These are phyloP conservation scores for Beta lomatogona DNA, from an alignment of 179 eudicot genomes.

Conservation along the genomic window DNA sequence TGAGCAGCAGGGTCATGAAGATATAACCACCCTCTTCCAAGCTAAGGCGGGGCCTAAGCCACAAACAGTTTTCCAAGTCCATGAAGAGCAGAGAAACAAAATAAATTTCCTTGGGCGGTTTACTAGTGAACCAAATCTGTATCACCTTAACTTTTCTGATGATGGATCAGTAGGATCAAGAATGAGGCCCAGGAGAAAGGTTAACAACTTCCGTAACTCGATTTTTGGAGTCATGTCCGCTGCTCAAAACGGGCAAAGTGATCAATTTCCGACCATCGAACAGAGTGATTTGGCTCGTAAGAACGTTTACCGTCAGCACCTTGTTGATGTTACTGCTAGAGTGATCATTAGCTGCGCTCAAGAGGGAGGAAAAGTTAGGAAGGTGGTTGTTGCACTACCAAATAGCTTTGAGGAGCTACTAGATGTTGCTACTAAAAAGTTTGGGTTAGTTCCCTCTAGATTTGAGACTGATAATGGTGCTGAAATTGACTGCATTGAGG, in stretches of 20 bases:
- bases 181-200: constrained; percentile 45
- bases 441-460: constrained; percentile 47
- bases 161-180: constrained; percentile 32
- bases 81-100: constrained; percentile 28
- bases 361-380: constrained; percentile 47
- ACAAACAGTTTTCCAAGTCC: constrained; percentile 23
- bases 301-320: background rate
- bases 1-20: constrained; percentile 76
- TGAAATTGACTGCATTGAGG: constrained; percentile 59
- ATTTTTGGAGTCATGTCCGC: constrained; percentile 74
- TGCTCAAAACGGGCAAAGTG: constrained; percentile 39
- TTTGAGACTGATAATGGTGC: constrained; percentile 63
- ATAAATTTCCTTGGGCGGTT: constrained; percentile 47
- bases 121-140: constrained; percentile 54
- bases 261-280: constrained; percentile 25
- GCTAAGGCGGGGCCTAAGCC: constrained; percentile 33
- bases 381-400: constrained; percentile 68
- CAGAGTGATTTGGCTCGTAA: background rate
- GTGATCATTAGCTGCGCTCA: constrained; percentile 59
- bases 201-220: constrained; percentile 59
- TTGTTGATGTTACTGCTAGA: constrained; percentile 32
- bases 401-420: constrained; percentile 53
- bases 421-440: constrained; percentile 51
- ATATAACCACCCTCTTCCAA: constrained; percentile 53
- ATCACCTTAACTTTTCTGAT: background rate